phyloP scores from a whole-genome alignment of 345 rosid species.

The Trapa bicornis region DNA sequence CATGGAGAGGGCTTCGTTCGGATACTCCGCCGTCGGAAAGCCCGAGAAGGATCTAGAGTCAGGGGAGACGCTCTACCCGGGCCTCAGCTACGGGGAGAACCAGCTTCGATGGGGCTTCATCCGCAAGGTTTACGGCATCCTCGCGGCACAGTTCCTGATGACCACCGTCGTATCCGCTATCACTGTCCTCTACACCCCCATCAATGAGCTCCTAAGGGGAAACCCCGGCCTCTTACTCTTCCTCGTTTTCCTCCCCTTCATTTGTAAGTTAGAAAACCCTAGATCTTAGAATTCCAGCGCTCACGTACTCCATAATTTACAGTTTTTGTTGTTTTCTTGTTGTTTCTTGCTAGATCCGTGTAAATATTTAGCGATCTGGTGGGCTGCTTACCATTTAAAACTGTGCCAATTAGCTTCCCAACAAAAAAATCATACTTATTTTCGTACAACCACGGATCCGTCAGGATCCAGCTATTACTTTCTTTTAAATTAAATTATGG shows the following conservation, averaged over 20 bases:
- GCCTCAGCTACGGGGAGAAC: slow-evolving; percentile 70
- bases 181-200: slow-evolving; percentile 58
- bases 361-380: not conserved
- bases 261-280: slow-evolving; percentile 38
- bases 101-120: slow-evolving; percentile 90
- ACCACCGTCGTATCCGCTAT: slow-evolving; percentile 67
- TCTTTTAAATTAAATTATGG: not conserved
- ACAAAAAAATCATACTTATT: not conserved
- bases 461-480: not conserved
- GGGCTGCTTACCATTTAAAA: not conserved
- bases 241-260: slow-evolving; percentile 59
- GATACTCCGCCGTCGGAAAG: slow-evolving; percentile 36
- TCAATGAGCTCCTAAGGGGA: slow-evolving; percentile 54
- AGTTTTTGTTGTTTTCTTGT: not conserved
- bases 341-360: not conserved
- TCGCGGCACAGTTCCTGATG: slow-evolving; percentile 67
- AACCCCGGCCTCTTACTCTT: slow-evolving; percentile 61
- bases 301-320: not conserved
- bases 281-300: not conserved
- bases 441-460: not conserved
- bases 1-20: slow-evolving; percentile 34
- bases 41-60: slow-evolving; percentile 43
- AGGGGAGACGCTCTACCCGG: slow-evolving; percentile 70
- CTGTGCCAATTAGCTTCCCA: too few relatives aligned
- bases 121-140: slow-evolving; percentile 82